Evolutionary conservation across 1,139 yeast species (phyloP).

Genomic region (Hyphopichia wangnamkhiaoensis): DNA sequence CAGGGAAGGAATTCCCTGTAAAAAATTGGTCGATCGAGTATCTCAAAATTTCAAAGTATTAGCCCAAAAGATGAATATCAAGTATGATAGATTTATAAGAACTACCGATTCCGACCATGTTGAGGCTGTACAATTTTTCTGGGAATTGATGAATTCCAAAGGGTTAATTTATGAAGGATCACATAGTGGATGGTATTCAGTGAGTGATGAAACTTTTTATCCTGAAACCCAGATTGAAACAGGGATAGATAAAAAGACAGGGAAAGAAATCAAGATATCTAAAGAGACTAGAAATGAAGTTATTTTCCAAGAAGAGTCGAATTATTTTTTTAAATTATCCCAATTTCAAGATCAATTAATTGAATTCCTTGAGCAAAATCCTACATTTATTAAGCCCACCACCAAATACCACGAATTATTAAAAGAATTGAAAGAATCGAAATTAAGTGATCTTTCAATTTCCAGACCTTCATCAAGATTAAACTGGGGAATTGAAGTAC

Average conservation of each 20-base stretch:
- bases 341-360: slow-evolving; percentile 58
- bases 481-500: slow-evolving; percentile 90
- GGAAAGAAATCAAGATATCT: slow-evolving; percentile 46
- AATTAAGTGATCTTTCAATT: slow-evolving; percentile 70
- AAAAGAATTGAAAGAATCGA: slow-evolving; percentile 51
- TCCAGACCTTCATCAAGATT: slow-evolving; percentile 80
- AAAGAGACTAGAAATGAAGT: slow-evolving; percentile 80
- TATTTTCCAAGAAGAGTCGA: slow-evolving; percentile 71
- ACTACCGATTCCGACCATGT: slow-evolving; percentile 87
- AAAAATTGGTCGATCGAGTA: slow-evolving; percentile 70
- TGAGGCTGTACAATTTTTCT: slow-evolving; percentile 62
- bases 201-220: slow-evolving; percentile 92
- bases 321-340: slow-evolving; percentile 81
- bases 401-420: slow-evolving; percentile 57
- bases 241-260: slow-evolving; percentile 35
- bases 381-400: slow-evolving; percentile 65
- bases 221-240: slow-evolving; percentile 76
- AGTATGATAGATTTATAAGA: slow-evolving; percentile 78
- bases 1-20: slow-evolving; percentile 53
- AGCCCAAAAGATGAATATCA: slow-evolving; percentile 56
- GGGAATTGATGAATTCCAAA: slow-evolving; percentile 60
- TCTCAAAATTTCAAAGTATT: slow-evolving; percentile 63
- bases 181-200: slow-evolving; percentile 93
- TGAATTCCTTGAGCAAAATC: slow-evolving; percentile 44
- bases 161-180: slow-evolving; percentile 79